These are phyloP conservation scores for Hypomyces perniciosus DNA, from an alignment of 2,329 filamentous ascomycete genomes.

Conservation along the genomic window DNA sequence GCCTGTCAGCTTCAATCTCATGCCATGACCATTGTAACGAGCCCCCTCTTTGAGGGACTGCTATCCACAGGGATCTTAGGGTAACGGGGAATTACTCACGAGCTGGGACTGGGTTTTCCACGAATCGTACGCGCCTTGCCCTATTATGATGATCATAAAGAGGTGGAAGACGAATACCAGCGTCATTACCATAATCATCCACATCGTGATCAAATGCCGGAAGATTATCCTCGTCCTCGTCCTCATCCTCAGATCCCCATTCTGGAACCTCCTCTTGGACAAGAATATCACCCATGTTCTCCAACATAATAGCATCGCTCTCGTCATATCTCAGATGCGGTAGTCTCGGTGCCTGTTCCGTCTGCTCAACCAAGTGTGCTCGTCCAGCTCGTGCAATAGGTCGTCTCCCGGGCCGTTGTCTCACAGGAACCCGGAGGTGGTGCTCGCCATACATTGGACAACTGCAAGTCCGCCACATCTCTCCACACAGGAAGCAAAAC, in stretches of 20 bases:
- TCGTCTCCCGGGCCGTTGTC: background rate
- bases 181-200: background rate
- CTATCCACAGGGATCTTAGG: too few species aligned
- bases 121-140: too few species aligned
- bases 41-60: too few species aligned
- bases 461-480: background rate
- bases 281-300: background rate
- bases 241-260: background rate
- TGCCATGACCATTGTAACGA: too few species aligned
- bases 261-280: background rate
- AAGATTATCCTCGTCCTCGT: background rate
- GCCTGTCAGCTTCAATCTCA: too few species aligned
- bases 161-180: background rate
- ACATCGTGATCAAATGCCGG: background rate
- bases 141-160: background rate
- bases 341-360: background rate
- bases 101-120: too few species aligned
- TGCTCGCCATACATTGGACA: background rate
- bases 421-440: background rate
- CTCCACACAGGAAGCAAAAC: slow-evolving; percentile 5
- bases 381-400: slow-evolving; percentile 1
- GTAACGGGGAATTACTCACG: too few species aligned
- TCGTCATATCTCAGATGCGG: slow-evolving; percentile 7
- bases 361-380: background rate
- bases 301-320: background rate